These are phyloP conservation scores for Urochloa ruziziensis DNA, from an alignment of 176 grass and related monocot genomes.

Conservation along the genomic window DNA sequence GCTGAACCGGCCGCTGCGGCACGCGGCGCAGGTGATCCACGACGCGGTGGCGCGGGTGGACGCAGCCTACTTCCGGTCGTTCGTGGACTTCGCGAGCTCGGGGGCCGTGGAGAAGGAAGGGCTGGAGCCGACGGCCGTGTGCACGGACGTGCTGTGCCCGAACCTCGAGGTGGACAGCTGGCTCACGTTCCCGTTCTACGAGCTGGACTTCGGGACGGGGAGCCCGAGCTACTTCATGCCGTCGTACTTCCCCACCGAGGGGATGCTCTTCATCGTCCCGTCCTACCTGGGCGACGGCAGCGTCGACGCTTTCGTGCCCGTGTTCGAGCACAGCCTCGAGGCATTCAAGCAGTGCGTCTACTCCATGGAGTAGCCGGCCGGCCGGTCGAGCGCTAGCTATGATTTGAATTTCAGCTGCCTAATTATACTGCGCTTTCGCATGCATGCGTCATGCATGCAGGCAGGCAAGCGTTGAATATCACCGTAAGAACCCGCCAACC, in stretches of 20 bases:
- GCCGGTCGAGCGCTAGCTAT: too few species aligned
- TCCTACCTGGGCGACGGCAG: conserved; percentile 67
- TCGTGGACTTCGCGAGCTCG: conserved; percentile 71
- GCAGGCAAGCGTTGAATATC: background rate
- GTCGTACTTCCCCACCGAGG: conserved; percentile 63
- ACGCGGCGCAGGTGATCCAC: conserved; percentile 59
- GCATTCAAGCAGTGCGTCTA: conserved; percentile 67
- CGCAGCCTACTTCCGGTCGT: conserved; percentile 71
- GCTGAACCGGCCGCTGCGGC: conserved; percentile 21
- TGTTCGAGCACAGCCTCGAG: conserved; percentile 59
- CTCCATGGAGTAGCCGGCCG: conserved; percentile 29
- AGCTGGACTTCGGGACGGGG: conserved; percentile 72
- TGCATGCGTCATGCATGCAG: background rate
- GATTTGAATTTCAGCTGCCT: background rate
- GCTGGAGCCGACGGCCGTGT: conserved; percentile 35
- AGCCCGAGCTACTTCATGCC: conserved; percentile 76
- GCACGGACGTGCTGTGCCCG: conserved; percentile 54
- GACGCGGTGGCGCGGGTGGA: conserved; percentile 51
- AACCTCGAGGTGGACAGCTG: conserved; percentile 80
- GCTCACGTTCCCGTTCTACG: conserved; percentile 73
- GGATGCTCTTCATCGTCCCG: conserved; percentile 60
- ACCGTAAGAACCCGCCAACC: too few species aligned
- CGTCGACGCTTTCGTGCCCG: conserved; percentile 67
- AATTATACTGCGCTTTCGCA: background rate
- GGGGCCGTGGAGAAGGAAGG: conserved; percentile 38